Base-by-base conservation (phyloP, 169 alveolate species). In the Eimeria zaria region DNA sequence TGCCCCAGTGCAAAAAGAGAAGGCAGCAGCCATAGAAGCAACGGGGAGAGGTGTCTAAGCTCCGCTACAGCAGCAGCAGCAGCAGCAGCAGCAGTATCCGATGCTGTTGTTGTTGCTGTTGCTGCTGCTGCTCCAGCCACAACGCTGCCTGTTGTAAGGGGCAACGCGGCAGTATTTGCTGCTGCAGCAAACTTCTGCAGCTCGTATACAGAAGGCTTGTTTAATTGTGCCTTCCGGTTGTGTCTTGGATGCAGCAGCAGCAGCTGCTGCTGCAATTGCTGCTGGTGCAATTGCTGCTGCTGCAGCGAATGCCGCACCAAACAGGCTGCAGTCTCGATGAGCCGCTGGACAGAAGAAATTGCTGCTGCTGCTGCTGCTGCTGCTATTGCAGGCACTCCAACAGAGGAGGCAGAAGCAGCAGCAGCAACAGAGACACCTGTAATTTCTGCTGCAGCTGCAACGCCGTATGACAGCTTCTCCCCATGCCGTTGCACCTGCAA, bases 1-100 rank as follows among this genome's bases (percentile, higher is more conserved):
- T 83, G 74, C 76, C 30, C 73, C 22, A 48, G 48, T n/a, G 46
- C 39, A 2, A 48, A 55, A n/a, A 83, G 33, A 48, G 91, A 33
- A 27, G 91, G 74, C 69, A 83, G 69, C 76, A 83, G 91, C 91
- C 91, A 83, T 53, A 83, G 76, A 46, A 83, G 74, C 91, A 83
- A 41, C 36, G 74, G 74, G 55, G 55, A 2, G 55, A 83, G 91
- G 91, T 83, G 91, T 30, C 51, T 24, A 22, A 83, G 91, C 91
- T 83, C 91, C 48, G 33, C 36, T 48, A 7, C 74, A 7, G 91
- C 91, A 1, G 53, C 74, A 48, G 69, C 91, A 55, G 53, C 74
- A 8, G 74, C 41, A 11, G 67, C 69, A 16, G 91, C 55, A 12
- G 55, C 91, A n/a, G 74, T 55, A 41, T 18, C 16, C 1, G 88